These are phyloP conservation scores for Lichina pygmaea DNA, from an alignment of 495 filamentous ascomycete species.

Conservation along the genomic window DNA sequence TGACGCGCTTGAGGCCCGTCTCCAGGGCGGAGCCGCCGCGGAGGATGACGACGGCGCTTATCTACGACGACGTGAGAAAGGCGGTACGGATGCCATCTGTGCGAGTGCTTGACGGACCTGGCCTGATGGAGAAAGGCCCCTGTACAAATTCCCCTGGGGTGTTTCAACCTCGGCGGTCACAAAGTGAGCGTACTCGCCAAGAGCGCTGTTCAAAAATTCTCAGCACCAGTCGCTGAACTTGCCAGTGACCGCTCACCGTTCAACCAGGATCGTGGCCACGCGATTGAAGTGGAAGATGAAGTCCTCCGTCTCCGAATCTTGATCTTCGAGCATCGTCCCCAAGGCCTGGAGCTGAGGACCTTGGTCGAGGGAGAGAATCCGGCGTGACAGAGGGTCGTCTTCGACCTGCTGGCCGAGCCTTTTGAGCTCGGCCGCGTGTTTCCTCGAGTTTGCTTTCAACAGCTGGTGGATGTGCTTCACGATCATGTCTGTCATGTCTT, in stretches of 20 bases:
- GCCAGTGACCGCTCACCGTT: conserved; percentile 26
- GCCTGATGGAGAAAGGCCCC: conserved; percentile 36
- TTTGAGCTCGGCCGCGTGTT: conserved; percentile 50
- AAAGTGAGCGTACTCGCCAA: conserved; percentile 41
- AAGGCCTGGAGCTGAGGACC: conserved; percentile 62
- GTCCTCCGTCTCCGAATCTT: conserved; percentile 54
- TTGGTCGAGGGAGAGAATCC: conserved; percentile 41
- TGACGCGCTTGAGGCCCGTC: conserved; percentile 60
- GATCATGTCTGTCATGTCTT: conserved; percentile 41
- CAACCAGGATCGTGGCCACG: conserved; percentile 55
- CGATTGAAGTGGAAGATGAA: conserved; percentile 96
- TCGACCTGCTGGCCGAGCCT: conserved; percentile 40
- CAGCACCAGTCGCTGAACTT: neutral
- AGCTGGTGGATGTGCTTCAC: conserved; percentile 67
- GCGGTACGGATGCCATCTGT: neutral
- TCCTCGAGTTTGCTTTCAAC: conserved; percentile 57
- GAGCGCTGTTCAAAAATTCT: conserved; percentile 22
- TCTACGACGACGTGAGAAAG: conserved; percentile 5
- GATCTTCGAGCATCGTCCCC: conserved; percentile 71
- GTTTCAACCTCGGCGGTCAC: conserved; percentile 32
- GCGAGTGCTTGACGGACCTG: conserved; percentile 8
- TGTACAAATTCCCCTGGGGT: conserved; percentile 34
- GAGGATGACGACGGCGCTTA: conserved; percentile 70
- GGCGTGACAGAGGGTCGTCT: conserved; percentile 42
- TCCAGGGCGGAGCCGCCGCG: conserved; percentile 72